A percentile compares a stretch with the other conserved stretches of the same genome.
Evolutionary conservation across 305 asterid genomes (phyloP).

Genomic region (Plantago lanceolata): DNA sequence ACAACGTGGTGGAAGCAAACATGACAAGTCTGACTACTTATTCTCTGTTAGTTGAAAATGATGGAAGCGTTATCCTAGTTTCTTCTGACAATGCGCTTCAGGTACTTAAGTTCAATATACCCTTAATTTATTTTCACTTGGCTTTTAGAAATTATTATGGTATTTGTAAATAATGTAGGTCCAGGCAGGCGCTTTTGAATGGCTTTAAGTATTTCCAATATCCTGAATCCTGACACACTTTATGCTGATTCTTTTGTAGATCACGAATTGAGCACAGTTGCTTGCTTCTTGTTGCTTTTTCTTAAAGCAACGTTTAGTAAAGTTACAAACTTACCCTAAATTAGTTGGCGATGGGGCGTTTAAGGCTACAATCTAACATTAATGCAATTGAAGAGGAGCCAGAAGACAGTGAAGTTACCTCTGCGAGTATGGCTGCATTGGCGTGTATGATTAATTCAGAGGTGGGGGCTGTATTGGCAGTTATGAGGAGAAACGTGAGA

Average conservation of each 20-base stretch:
- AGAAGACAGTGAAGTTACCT: slow-evolving; percentile 69
- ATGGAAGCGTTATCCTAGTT: too few relatives aligned
- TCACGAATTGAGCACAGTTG: slow-evolving; percentile 9
- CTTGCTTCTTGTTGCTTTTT: slow-evolving; percentile 29
- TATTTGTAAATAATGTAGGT: slow-evolving; percentile 13
- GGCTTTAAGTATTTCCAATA: neutral
- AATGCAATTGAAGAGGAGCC: slow-evolving; percentile 93
- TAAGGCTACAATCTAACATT: slow-evolving; percentile 73
- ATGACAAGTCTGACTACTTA: too few relatives aligned
- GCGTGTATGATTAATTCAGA: slow-evolving; percentile 85
- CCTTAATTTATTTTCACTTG: slow-evolving; percentile 1
- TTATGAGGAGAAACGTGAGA: slow-evolving; percentile 94
- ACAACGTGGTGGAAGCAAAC: too few relatives aligned
- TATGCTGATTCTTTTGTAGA: slow-evolving; percentile 26
- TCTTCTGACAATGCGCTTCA: too few relatives aligned
- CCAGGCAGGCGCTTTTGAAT: neutral
- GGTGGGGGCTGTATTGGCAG: slow-evolving; percentile 87
- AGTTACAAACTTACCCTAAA: slow-evolving; percentile 25
- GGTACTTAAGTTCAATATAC: slow-evolving; percentile 6
- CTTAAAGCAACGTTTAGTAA: slow-evolving; percentile 16
- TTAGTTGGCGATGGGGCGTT: slow-evolving; percentile 59
- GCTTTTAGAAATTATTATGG: slow-evolving; percentile 17
- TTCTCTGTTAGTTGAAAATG: too few relatives aligned
- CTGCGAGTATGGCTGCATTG: slow-evolving; percentile 60
- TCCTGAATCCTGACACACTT: slow-evolving; percentile 21